A percentile compares a stretch with the other conserved stretches of the same genome.
Conservation (phyloP, 2,329 filamentous ascomycete species). For the Helminthosporium solani region DNA sequence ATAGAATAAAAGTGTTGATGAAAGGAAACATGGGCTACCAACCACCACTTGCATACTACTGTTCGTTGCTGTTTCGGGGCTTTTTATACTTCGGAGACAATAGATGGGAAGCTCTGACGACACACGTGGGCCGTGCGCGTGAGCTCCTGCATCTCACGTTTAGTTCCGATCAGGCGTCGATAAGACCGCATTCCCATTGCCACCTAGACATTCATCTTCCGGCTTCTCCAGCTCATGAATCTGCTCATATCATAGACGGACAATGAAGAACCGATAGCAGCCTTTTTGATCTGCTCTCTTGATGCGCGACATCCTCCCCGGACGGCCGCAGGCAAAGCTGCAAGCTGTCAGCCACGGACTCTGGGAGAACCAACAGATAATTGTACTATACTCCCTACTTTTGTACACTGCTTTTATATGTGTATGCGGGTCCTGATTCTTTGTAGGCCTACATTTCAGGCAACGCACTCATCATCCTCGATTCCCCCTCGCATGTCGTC, state of each 20-base stretch:
- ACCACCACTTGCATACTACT: no score
- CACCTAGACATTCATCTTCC: neutral
- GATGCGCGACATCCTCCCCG: constrained; percentile 79
- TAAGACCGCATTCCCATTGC: constrained; percentile 4
- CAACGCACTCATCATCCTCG: constrained; percentile 80
- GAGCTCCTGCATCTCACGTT: constrained; percentile 19
- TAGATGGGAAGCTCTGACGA: constrained; percentile 9
- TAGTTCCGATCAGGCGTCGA: constrained; percentile 5
- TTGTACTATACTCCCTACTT: constrained; percentile 45
- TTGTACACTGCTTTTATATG: no score
- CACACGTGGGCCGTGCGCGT: constrained; percentile 37
- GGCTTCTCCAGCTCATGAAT: neutral
- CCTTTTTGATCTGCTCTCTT: constrained; percentile 8
- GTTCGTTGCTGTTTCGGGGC: constrained; percentile 1
- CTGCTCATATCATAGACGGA: constrained; percentile 8
- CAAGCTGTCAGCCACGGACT: constrained; percentile 72
- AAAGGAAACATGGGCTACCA: no score
- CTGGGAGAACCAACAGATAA: constrained; percentile 71
- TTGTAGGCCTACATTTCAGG: constrained; percentile 82
- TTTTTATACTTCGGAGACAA: neutral
- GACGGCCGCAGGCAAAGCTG: constrained; percentile 73
- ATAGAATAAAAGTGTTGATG: neutral
- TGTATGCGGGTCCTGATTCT: no score
- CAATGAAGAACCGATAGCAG: constrained; percentile 28
- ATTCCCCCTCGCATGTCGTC: constrained; percentile 69